Conservation (phyloP, 1,139 yeast species). For the Casaregolazyma suthepensis region DNA sequence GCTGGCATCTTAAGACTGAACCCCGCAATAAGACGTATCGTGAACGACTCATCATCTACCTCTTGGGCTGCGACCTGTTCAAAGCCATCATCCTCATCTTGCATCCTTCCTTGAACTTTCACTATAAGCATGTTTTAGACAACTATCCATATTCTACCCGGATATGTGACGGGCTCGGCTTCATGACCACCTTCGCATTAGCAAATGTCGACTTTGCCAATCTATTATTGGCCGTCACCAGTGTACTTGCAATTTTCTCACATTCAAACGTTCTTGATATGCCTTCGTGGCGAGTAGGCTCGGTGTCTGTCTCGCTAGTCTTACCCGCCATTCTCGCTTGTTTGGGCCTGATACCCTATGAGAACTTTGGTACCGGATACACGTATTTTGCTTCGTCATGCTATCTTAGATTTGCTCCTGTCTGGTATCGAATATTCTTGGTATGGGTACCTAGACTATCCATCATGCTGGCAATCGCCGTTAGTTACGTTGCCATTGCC, state of each 20-base stretch:
- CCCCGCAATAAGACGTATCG: slow-evolving; percentile 69
- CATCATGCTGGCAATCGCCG: slow-evolving; percentile 53
- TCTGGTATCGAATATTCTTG: slow-evolving; percentile 65
- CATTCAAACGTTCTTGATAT: background rate
- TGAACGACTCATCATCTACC: slow-evolving; percentile 60
- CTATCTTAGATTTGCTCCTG: slow-evolving; percentile 62
- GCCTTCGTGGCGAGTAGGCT: slow-evolving; percentile 37
- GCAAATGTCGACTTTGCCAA: slow-evolving; percentile 56
- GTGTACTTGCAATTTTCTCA: slow-evolving; percentile 38
- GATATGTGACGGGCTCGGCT: slow-evolving; percentile 65
- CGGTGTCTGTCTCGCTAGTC: slow-evolving; percentile 45
- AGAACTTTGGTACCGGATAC: slow-evolving; percentile 22
- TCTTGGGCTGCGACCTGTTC: slow-evolving; percentile 63
- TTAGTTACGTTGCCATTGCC: slow-evolving; percentile 64
- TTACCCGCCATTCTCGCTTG: slow-evolving; percentile 65
- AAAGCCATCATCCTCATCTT: slow-evolving; percentile 61
- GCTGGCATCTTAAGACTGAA: slow-evolving; percentile 31
- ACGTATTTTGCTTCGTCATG: slow-evolving; percentile 58
- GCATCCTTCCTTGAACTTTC: slow-evolving; percentile 56
- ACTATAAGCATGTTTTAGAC: slow-evolving; percentile 40
- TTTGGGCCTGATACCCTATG: slow-evolving; percentile 50
- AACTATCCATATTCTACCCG: slow-evolving; percentile 29
- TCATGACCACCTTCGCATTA: slow-evolving; percentile 60
- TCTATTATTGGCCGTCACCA: slow-evolving; percentile 71
- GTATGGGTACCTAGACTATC: slow-evolving; percentile 77